These are phyloP conservation scores for Podospora anserina DNA, from an alignment of 495 filamentous ascomycete genomes.

Conservation along the genomic window DNA sequence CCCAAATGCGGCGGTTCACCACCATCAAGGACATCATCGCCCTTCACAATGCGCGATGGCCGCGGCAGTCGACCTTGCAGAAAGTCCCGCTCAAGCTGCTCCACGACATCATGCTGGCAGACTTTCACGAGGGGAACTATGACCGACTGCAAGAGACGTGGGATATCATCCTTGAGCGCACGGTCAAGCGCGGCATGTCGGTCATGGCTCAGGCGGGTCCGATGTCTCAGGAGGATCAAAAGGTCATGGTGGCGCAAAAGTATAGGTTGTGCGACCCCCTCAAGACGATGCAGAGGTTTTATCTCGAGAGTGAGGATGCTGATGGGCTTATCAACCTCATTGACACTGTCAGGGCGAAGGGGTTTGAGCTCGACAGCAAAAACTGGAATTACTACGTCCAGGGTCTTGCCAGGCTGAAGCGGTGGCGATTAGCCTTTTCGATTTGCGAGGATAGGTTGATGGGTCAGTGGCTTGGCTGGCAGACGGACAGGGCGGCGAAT, in stretches of 20 bases:
- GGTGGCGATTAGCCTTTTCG: constrained; percentile 55
- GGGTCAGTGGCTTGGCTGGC: constrained; percentile 72
- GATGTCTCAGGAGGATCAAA: constrained; percentile 1
- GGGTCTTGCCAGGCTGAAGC: constrained; percentile 42
- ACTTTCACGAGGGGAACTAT: constrained; percentile 53
- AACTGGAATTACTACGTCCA: constrained; percentile 63
- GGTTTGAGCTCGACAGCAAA: constrained; percentile 63
- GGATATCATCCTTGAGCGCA: constrained; percentile 56
- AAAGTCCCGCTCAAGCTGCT: constrained; percentile 56
- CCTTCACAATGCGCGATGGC: constrained; percentile 44
- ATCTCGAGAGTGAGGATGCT: constrained; percentile 46
- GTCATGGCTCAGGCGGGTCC: not conserved
- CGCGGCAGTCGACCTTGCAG: constrained; percentile 26
- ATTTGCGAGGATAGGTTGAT: constrained; percentile 72
- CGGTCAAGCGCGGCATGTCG: constrained; percentile 38
- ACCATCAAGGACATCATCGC: constrained; percentile 57
- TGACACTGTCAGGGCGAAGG: constrained; percentile 49
- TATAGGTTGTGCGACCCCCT: constrained; percentile 58
- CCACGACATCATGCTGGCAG: constrained; percentile 60
- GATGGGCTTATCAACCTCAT: constrained; percentile 50
- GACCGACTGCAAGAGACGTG: constrained; percentile 63
- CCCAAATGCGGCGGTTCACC: constrained; percentile 51
- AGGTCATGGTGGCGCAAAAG: constrained; percentile 52
- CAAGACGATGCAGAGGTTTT: constrained; percentile 57
- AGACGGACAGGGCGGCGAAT: constrained; percentile 21